Conservation (phyloP, 345 rosid species). For the Iberis pinnata region DNA sequence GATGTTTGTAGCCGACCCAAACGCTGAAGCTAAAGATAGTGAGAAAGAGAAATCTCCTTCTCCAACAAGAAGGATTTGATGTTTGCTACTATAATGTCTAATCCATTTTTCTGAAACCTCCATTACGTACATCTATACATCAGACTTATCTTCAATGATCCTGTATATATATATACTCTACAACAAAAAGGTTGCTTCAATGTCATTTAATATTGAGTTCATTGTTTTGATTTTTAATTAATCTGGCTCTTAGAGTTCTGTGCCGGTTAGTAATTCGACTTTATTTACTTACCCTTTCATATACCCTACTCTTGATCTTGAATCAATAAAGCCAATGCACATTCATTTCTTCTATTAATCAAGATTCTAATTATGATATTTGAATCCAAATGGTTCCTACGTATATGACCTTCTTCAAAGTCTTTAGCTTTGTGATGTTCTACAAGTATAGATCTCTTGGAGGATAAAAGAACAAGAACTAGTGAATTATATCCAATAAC, state of each 20-base stretch:
- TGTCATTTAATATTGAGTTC: conserved; percentile 5
- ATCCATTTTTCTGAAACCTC: conserved; percentile 31
- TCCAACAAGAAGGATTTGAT: conserved; percentile 45
- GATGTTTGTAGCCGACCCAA: conserved; percentile 53
- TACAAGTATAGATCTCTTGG: conserved; percentile 14
- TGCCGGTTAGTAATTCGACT: conserved; percentile 8
- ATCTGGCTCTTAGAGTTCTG: conserved; percentile 19
- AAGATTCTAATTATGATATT: no score
- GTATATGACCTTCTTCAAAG: conserved; percentile 4
- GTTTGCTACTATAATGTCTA: conserved; percentile 41
- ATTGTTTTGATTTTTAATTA: not conserved
- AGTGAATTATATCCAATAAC: conserved; percentile 20
- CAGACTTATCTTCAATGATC: not conserved
- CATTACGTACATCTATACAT: not conserved
- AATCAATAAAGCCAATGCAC: not conserved
- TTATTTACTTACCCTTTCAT: conserved; percentile 12
- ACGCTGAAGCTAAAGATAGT: conserved; percentile 41
- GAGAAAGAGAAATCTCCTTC: conserved; percentile 67
- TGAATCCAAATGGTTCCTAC: no score
- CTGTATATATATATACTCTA: not conserved
- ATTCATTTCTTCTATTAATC: not conserved
- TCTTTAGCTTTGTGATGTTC: conserved; percentile 18
- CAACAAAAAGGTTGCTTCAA: conserved; percentile 1
- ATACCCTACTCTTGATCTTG: not conserved
- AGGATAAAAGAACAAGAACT: conserved; percentile 21